phyloP scores from a whole-genome alignment of 2,329 filamentous ascomycete genomes.

The Neocatenulostroma microsporum region DNA sequence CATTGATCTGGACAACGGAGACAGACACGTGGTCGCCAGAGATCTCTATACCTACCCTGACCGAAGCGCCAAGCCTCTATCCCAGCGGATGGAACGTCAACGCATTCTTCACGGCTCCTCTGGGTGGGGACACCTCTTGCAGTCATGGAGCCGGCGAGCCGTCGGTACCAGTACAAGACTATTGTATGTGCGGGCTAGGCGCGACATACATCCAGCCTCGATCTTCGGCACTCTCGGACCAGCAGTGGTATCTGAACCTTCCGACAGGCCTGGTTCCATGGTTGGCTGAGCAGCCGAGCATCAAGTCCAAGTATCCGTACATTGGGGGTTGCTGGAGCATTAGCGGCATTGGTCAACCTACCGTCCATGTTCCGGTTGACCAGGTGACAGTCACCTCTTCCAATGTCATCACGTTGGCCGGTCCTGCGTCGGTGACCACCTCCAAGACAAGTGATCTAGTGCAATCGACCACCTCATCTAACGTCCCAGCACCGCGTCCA shows the following conservation, averaged over 20 bases:
- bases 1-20: background rate
- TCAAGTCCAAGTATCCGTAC: background rate
- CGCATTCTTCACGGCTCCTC: background rate
- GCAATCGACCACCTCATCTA: too few species aligned
- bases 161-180: too few species aligned
- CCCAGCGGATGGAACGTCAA: background rate
- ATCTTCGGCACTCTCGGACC: background rate
- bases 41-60: background rate
- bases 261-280: background rate
- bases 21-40: background rate
- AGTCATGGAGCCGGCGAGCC: background rate
- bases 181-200: too few species aligned
- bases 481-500: too few species aligned
- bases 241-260: background rate
- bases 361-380: conserved; percentile 1
- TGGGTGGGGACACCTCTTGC: background rate
- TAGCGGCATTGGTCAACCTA: background rate
- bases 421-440: too few species aligned
- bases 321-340: background rate
- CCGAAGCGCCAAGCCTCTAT: background rate
- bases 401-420: background rate
- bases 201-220: background rate
- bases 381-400: background rate
- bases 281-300: background rate
- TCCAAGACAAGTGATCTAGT: too few species aligned